Evolutionary conservation across 108 stramenopile species (phyloP).

Genomic region (Pseudonitzschia multiseries): DNA sequence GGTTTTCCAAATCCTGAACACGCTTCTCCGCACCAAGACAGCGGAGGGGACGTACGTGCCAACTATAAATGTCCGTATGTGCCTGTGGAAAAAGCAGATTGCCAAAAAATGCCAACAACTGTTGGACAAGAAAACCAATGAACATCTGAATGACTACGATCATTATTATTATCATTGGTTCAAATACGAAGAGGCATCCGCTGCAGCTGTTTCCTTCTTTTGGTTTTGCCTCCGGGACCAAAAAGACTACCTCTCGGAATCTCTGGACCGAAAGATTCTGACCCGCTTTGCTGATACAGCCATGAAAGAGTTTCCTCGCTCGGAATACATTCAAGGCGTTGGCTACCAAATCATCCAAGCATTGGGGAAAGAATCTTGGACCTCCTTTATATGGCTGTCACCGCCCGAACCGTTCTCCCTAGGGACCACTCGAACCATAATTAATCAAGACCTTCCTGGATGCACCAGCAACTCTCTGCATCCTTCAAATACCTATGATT

Average conservation of each 20-base stretch:
- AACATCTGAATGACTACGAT: not conserved
- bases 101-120: not conserved
- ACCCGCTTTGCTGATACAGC: not conserved
- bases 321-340: not conserved
- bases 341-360: not conserved
- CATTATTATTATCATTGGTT: not conserved
- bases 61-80: not conserved
- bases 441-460: too few species aligned
- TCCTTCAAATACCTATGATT: too few species aligned
- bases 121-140: not conserved
- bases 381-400: too few species aligned
- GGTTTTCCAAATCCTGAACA: not conserved
- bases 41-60: not conserved
- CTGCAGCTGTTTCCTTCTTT: not conserved
- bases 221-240: not conserved
- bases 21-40: conserved; percentile 5
- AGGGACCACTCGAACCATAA: too few species aligned
- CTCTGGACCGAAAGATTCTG: not conserved
- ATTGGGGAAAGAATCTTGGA: not conserved
- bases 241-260: not conserved
- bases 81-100: not conserved
- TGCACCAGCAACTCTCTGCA: too few species aligned
- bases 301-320: not conserved
- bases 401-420: too few species aligned
- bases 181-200: not conserved